phyloP scores from a whole-genome alignment of 148 eudicot species.

The Polygonum aviculare region DNA sequence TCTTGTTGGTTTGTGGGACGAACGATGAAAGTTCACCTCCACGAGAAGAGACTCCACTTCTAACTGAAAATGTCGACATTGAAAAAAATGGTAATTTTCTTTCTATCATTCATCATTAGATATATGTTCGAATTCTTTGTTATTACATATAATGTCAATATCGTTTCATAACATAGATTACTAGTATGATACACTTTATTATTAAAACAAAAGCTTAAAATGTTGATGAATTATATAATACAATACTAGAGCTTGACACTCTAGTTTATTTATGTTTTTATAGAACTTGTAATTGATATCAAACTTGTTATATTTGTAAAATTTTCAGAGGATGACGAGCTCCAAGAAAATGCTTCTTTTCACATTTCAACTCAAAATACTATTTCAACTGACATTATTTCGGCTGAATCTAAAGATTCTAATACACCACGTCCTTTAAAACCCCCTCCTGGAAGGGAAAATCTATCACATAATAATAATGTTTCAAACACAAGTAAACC shows the following conservation, averaged over 20 bases:
- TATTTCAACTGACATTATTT: background rate
- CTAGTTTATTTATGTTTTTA: background rate
- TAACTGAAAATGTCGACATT: background rate
- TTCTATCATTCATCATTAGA: background rate
- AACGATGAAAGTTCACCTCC: background rate
- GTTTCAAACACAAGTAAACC: background rate
- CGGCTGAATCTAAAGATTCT: background rate
- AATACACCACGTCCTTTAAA: background rate
- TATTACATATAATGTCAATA: too few species aligned
- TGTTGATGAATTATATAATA: too few species aligned
- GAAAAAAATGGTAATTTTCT: background rate
- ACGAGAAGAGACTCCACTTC: background rate
- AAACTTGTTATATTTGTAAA: background rate
- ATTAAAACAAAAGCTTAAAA: too few species aligned
- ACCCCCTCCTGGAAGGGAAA: conserved; percentile 7
- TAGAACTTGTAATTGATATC: background rate
- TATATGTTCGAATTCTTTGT: background rate
- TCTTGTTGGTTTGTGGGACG: background rate
- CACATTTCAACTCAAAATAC: background rate
- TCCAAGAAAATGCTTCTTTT: background rate
- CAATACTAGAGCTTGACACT: background rate
- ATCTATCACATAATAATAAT: background rate
- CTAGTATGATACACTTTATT: too few species aligned
- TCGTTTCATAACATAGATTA: too few species aligned
- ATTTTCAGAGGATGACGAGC: background rate